Evolutionary conservation across 164 flowering plant genomes (phyloP), one percentile per base, ranked within the genome.

Genomic region (Protea cynaroides): DNA sequence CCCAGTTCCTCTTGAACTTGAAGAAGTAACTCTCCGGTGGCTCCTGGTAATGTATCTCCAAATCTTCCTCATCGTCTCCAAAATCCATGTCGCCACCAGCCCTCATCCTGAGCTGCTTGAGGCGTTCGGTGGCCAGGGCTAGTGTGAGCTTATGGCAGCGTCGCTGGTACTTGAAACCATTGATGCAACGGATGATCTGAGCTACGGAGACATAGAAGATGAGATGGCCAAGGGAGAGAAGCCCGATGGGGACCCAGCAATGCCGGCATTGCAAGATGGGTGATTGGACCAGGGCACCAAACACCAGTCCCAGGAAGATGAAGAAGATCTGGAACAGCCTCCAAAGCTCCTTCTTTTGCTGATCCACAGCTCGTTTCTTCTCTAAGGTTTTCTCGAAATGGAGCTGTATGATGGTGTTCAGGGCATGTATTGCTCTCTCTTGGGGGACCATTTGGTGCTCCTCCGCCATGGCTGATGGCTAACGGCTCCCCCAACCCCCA

Each of bases 371-470:
- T 36, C 81, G 69, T 61, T 86, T 86, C 70, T 86, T 84, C 69
- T 86, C 89, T 0, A 86, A 83, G 80, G 92, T 86, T 61, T 86
- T 86, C 77, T 84, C 89, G 75, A 86, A 86, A 59, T 86, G 92
- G 76, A 84, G 92, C 44, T 84, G 92, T 78, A 87, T 83, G 29
- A 84, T 82, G 62, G 86, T 84, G 83, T 83, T 86, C 2, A 86
- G 58, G 8, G 89, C 86, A 67, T 86, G 86, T 15, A 84, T 65
- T 8, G 86, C 83, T 19, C 86, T 74, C 64, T 80, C 86, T 62
- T 79, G 78, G 3, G 84, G 60, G 69, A 76, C 71, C 24, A 52
- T 9, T 9, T 54, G 65, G 65, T 62, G 65, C 19, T 66, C 81
- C 19, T 77, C 81, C 22, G 78, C 81, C 83, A 79, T 78, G 68